These are phyloP conservation scores for Pichia sp. DNA, from an alignment of 1,139 yeast genomes.

Conservation along the genomic window DNA sequence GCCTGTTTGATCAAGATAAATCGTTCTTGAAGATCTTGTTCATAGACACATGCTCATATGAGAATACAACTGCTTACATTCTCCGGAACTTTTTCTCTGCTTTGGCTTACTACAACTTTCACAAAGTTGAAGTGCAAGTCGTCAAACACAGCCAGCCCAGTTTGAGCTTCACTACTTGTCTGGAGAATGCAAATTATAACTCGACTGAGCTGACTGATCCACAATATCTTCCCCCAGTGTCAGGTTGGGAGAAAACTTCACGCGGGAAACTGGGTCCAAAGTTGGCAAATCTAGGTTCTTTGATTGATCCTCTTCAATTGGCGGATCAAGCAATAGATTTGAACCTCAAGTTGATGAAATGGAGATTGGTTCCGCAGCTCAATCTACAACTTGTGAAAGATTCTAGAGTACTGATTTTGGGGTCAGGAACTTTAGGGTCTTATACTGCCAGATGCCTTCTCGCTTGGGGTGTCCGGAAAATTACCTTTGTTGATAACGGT, in stretches of 20 bases:
- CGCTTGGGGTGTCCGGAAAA: conserved; percentile 89
- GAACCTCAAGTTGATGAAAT: conserved; percentile 87
- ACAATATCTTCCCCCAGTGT: conserved; percentile 34
- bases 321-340: conserved; percentile 92
- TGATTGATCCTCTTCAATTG: conserved; percentile 73
- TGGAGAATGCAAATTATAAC: conserved; percentile 14
- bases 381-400: conserved; percentile 59
- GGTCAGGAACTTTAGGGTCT: conserved; percentile 95
- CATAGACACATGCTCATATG: conserved; percentile 55
- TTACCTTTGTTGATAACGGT: conserved; percentile 89
- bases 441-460: conserved; percentile 79
- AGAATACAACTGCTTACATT: conserved; percentile 52
- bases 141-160: conserved; percentile 28
- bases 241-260: conserved; percentile 88
- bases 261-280: conserved; percentile 77
- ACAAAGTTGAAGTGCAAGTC: conserved; percentile 39
- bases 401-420: conserved; percentile 70
- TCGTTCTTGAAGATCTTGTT: conserved; percentile 41
- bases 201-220: conserved; percentile 3
- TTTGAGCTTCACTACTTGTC: conserved; percentile 26
- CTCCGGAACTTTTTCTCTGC: conserved; percentile 61
- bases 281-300: conserved; percentile 71
- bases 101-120: conserved; percentile 41
- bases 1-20: conserved; percentile 11
- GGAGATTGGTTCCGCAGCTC: conserved; percentile 87